Evolutionary conservation across 495 filamentous ascomycete species (phyloP), one percentile per base, ranked within the genome.

Genomic region (Apiosordaria backusii): DNA sequence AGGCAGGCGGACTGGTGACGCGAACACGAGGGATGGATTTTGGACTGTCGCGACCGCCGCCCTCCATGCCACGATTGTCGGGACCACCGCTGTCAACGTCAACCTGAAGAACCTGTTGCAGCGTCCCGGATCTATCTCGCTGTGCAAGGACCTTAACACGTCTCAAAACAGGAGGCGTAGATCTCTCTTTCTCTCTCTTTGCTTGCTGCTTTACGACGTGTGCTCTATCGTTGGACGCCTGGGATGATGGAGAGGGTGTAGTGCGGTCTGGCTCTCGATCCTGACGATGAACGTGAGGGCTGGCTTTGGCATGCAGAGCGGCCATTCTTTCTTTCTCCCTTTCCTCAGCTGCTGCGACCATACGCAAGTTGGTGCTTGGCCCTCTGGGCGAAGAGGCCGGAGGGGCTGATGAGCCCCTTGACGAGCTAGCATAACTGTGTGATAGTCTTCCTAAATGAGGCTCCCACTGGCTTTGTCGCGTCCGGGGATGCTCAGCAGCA

Each of bases 1-100:
- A 79, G 40, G 66, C 23, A 21, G 79, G 76, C 24, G 78, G 75
- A 67, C 77, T 79, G 13, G 75, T 68, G 0, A 75, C 66, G 25
- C 68, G 68, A 13, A 69, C 52, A 23, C 61, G 40, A 1, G 61
- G 45, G 3, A 50, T 60, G 23, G 23, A 22, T 23, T 40, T 52
- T 7, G 19, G n/a, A 21, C 40, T 62, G 15, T 19, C 23, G 19
- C 53, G 19, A 21, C 53, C 59, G 35, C 15, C 15, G 2, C 19
- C 16, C 63, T 76, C n/a, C 69, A 75, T 35, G 69, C 23, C 58
- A 18, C 57, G 22, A 22, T 50, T 53, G 16, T 25, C 22, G 24
- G 18, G 7, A 21, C 63, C 26, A 59, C 63, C 25, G 23, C 7
- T 45, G 9, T 66, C 65, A 2, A 62, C 63, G 16, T 70, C 67